Conservation (phyloP, 768 basidiomycete species). For the Rhodotorula paludigena region DNA sequence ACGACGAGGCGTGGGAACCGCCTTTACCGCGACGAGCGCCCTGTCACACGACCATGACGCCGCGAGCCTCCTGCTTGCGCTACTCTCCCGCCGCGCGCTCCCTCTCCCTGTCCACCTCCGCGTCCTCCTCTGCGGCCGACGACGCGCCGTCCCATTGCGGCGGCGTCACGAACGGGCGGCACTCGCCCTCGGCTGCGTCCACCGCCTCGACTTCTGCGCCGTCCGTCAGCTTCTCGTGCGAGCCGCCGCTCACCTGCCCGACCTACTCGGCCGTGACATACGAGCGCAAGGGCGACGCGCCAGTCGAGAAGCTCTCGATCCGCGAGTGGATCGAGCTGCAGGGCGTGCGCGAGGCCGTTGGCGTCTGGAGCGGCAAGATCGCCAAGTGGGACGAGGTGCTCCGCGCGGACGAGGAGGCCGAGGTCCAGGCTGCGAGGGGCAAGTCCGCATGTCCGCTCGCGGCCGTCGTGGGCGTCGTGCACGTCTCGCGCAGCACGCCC, state of each 20-base stretch:
- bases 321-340: slow-evolving; percentile 36
- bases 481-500: slow-evolving; percentile 23
- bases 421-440: neutral
- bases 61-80: slow-evolving; percentile 29
- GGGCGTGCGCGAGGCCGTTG: slow-evolving; percentile 32
- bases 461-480: slow-evolving; percentile 26
- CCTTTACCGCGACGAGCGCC: neutral
- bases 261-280: slow-evolving; percentile 29
- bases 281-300: slow-evolving; percentile 23
- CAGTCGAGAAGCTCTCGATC: slow-evolving; percentile 37
- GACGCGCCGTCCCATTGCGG: neutral
- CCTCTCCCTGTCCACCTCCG: neutral
- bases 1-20: neutral
- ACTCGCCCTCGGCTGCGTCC: slow-evolving; percentile 1
- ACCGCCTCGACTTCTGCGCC: slow-evolving; percentile 1
- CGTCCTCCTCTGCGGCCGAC: neutral
- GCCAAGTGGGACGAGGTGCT: slow-evolving; percentile 20
- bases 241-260: slow-evolving; percentile 5
- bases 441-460: slow-evolving; percentile 5
- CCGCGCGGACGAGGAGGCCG: neutral
- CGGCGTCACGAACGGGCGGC: neutral
- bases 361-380: slow-evolving; percentile 34
- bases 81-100: slow-evolving; percentile 4
- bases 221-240: slow-evolving; percentile 23
- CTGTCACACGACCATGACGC: slow-evolving; percentile 4